Evolutionary conservation across 1,139 yeast genomes (phyloP).

Genomic region (Pichia sp.): DNA sequence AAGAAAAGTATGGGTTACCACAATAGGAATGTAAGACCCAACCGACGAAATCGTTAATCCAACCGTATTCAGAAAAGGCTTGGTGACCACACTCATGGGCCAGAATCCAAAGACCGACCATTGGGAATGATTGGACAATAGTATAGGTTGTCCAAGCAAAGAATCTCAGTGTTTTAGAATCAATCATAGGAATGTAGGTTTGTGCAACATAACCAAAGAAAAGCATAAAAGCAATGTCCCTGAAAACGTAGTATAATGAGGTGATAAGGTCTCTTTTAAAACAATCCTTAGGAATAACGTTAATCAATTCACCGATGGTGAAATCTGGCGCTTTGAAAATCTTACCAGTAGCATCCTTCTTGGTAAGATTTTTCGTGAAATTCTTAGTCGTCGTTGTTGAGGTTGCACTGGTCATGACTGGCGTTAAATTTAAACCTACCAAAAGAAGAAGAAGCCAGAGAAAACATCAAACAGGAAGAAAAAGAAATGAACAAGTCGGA

Average conservation of each 20-base stretch:
- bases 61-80: slow-evolving; percentile 66
- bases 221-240: slow-evolving; percentile 52
- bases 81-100: slow-evolving; percentile 92
- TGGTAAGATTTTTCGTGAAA: slow-evolving; percentile 23
- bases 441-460: neutral
- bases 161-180: slow-evolving; percentile 36
- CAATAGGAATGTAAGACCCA: slow-evolving; percentile 76
- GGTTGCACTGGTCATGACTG: neutral
- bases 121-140: slow-evolving; percentile 40
- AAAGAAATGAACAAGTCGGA: neutral
- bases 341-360: slow-evolving; percentile 54
- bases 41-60: slow-evolving; percentile 68
- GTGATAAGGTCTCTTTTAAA: slow-evolving; percentile 53
- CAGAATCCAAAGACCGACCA: slow-evolving; percentile 78
- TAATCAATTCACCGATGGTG: slow-evolving; percentile 63
- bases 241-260: slow-evolving; percentile 54
- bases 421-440: neutral
- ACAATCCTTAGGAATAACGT: slow-evolving; percentile 69
- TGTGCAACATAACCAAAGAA: slow-evolving; percentile 46
- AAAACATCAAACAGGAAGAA: neutral
- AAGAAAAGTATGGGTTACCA: slow-evolving; percentile 77
- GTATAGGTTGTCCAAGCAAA: slow-evolving; percentile 41
- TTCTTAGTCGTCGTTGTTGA: slow-evolving; percentile 1
- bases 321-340: slow-evolving; percentile 66
- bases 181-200: slow-evolving; percentile 44